Base-by-base conservation (phyloP, 768 basidiomycete species). In the Boletus rubroflammeus region DNA sequence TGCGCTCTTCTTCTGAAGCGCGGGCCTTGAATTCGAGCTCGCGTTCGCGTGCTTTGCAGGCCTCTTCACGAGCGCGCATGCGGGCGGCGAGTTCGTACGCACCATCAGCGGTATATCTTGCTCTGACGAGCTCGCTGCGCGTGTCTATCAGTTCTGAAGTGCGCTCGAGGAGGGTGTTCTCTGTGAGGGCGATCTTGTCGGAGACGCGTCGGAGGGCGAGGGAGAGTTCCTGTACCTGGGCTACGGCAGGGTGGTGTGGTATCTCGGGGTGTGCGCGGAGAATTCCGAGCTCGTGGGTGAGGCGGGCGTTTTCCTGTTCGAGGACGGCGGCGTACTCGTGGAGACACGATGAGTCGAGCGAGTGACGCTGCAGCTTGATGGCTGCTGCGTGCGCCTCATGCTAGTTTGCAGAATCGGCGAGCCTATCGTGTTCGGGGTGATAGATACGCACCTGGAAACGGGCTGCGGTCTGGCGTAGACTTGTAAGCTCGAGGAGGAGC, bases 381-480 rank as follows among this genome's bases (percentile, higher is more conserved):
- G 85, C 78, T n/a, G 83, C 75, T 31, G 72, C 63, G 61, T 88
- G 81, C 5, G 85, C 81, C 71, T 90, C 88, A 68, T 88, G 83
- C 88, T 90, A 23, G 25, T 2, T 25, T 21, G 44, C 10, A 9
- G 28, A 3, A 17, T 53, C 13, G 25, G 32, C 23, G 6, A 23
- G 38, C 47, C 9, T 14, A 43, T 19, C 3, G 10, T 2, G 25
- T 5, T 7, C n/a, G 25, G 5, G 8, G 10, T 5, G 0, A 7
- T 2, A 0, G 1, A 6, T 1, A 63, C 32, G 67, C 67, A 77
- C 81, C 78, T 83, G 81, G 55, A 80, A 81, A 14, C 73, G 76
- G 35, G 72, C 71, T 3, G 80, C 73, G 1, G 78, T 74, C n/a
- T 68, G 62, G 53, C 75, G 73, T 38, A 82, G 72, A 58, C 75